Conservation (phyloP, 768 basidiomycete genomes). For the Calocera cornea region DNA sequence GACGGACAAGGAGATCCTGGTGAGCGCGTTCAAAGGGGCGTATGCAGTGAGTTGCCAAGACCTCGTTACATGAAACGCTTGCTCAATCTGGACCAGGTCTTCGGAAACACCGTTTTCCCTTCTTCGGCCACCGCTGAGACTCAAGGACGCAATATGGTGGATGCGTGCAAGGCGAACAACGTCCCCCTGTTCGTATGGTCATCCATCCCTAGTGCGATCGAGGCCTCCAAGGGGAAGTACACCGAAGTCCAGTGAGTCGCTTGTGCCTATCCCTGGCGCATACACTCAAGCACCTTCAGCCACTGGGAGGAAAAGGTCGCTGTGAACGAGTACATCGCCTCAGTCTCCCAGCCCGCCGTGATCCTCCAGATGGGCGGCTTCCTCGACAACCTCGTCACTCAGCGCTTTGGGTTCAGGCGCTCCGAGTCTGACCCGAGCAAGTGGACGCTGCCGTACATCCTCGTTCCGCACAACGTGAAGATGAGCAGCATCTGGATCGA, state of each 20-base stretch:
- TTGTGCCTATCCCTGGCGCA: neutral
- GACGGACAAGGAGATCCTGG: neutral
- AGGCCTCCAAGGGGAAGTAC: neutral
- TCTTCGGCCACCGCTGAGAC: neutral
- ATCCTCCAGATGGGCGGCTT: neutral
- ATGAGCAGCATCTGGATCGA: conserved; percentile 4
- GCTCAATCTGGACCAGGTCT: neutral
- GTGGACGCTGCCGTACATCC: neutral
- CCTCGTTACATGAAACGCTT: neutral
- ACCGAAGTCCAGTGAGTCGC: neutral
- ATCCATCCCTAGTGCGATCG: neutral
- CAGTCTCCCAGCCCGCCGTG: neutral
- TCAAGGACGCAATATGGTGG: neutral
- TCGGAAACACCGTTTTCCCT: neutral
- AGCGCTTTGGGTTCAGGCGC: neutral
- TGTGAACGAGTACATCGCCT: neutral
- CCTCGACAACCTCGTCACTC: conserved; percentile 1
- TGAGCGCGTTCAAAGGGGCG: neutral
- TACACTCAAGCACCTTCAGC: neutral
- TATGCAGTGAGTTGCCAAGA: neutral
- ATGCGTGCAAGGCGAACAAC: neutral
- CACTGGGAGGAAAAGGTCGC: neutral
- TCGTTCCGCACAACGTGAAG: neutral
- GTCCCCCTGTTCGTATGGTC: neutral
- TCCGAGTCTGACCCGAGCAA: neutral